Base-by-base conservation (phyloP, 352 stramenopile species). In the Phytopythium aichiense region DNA sequence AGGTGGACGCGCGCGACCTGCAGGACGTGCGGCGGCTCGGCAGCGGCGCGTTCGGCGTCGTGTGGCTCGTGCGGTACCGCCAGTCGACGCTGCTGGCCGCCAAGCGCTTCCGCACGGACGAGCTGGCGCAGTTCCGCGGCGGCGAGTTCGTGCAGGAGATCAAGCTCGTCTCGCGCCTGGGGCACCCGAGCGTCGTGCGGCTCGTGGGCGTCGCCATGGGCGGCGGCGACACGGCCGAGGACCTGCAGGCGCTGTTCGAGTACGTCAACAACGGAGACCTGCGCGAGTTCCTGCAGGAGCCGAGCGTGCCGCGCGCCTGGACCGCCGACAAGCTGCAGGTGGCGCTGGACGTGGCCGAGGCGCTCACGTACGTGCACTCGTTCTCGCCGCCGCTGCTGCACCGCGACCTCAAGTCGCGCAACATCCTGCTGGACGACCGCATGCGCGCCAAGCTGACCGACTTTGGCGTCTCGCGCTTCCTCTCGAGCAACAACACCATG, bases 351-450 rank as follows among this genome's bases (percentile, higher is more conserved):
- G 60, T 89, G 7, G 73, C 76, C 23, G 79, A 91, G 45, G 82
- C 79, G 11, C 67, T 91, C 12, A 74, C 86, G 30, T 91, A 89
- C 58, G 69, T 87, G 23, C 79, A 91, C 61, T 87, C 82, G 58
- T 88, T 91, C 61, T 58, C 43, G 2, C 79, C 72, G 2, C 76
- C 79, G 45, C 69, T 89, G 3, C 69, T 88, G 12, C 82, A 91
- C 45, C 79, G 76, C 30, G 79, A 87, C 28, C 61, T 89, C 25
- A 87, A 85, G 35, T 83, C 79, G 0, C 62, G 70, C 4, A 89
- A 91, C 49, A 61, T 90, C 23, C 60, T 90, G 52, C 61, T 90
- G 3, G 68, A 63, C 9, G 62, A 63, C 2, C 52, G 75, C 1
- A 28, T 73, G 31, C 60, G 72, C 12, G 67, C 63, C 0, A 81